Conservation (phyloP, 208 protist species). For the Blechomonas ayalai region DNA sequence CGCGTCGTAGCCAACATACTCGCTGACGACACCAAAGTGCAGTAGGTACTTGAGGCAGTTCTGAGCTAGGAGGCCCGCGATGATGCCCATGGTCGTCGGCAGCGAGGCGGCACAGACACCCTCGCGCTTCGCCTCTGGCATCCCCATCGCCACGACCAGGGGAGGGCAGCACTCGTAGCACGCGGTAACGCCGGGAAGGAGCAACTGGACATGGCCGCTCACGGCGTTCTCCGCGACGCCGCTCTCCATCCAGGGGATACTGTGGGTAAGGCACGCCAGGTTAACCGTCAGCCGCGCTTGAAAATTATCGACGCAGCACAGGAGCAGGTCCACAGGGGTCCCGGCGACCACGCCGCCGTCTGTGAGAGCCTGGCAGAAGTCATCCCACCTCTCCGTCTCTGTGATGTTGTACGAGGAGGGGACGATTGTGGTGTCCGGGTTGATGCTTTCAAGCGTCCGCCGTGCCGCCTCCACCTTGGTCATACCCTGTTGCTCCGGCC, state of each 20-base stretch:
- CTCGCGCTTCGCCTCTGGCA: slow-evolving; percentile 92
- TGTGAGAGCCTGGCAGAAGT: slow-evolving; percentile 71
- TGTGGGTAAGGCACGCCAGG: slow-evolving; percentile 86
- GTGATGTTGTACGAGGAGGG: slow-evolving; percentile 92
- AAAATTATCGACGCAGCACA: slow-evolving; percentile 97
- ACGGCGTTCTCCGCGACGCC: slow-evolving; percentile 96
- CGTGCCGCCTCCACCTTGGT: slow-evolving; percentile 91
- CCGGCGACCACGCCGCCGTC: slow-evolving; percentile 29
- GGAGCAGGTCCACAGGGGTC: slow-evolving; percentile 81
- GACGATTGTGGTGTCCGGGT: slow-evolving; percentile 95
- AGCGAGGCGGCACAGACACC: slow-evolving; percentile 96
- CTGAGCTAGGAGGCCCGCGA: slow-evolving; percentile 94
- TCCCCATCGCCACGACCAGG: slow-evolving; percentile 88
- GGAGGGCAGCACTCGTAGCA: slow-evolving; percentile 93
- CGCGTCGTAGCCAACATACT: slow-evolving; percentile 95
- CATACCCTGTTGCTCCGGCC: slow-evolving; percentile 93
- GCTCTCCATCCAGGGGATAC: slow-evolving; percentile 93
- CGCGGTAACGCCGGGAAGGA: slow-evolving; percentile 87
- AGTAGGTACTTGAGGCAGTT: slow-evolving; percentile 94
- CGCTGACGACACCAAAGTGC: slow-evolving; percentile 89
- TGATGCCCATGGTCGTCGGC: slow-evolving; percentile 96
- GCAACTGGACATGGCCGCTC: slow-evolving; percentile 96
- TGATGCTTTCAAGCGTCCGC: slow-evolving; percentile 88
- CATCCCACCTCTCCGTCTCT: slow-evolving; percentile 83
- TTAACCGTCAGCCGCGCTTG: slow-evolving; percentile 95